Conservation (phyloP, 208 protist species). For the Porcisia deanei region DNA sequence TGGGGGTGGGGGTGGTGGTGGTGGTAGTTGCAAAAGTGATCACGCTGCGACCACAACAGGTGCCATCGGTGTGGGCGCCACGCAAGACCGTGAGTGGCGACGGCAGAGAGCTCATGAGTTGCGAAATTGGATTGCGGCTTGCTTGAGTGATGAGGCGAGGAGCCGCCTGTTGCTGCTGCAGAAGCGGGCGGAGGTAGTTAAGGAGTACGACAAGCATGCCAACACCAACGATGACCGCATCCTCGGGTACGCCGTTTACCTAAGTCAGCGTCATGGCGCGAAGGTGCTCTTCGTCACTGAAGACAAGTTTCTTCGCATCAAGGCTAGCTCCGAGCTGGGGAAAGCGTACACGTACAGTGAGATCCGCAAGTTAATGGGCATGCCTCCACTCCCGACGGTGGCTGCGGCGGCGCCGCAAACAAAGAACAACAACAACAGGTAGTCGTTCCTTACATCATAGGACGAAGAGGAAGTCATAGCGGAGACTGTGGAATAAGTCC, state of each 20-base stretch:
- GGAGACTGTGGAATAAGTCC: neutral
- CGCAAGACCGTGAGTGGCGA: slow-evolving; percentile 33
- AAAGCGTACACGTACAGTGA: slow-evolving; percentile 46
- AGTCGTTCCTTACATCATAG: neutral
- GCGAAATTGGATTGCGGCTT: slow-evolving; percentile 62
- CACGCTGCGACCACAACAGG: slow-evolving; percentile 12
- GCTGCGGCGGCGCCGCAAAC: neutral
- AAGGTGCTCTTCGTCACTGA: slow-evolving; percentile 78
- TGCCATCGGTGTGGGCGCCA: neutral
- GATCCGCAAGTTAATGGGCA: slow-evolving; percentile 39
- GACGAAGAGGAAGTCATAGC: neutral
- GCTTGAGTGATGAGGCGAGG: slow-evolving; percentile 17
- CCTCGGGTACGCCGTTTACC: slow-evolving; percentile 81
- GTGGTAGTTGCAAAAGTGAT: neutral
- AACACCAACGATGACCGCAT: slow-evolving; percentile 78
- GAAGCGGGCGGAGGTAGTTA: slow-evolving; percentile 59
- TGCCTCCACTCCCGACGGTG: slow-evolving; percentile 11
- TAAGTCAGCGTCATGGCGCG: slow-evolving; percentile 27
- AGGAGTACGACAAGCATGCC: slow-evolving; percentile 52
- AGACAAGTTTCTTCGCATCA: slow-evolving; percentile 81
- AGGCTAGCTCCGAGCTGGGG: slow-evolving; percentile 70
- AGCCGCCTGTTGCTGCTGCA: slow-evolving; percentile 52
- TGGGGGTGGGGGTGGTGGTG: too few species aligned
- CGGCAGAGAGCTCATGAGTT: slow-evolving; percentile 36
- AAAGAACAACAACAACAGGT: slow-evolving; percentile 1